These are phyloP conservation scores for Aphanomyces cochlioides DNA, from an alignment of 352 stramenopile genomes.

Conservation along the genomic window DNA sequence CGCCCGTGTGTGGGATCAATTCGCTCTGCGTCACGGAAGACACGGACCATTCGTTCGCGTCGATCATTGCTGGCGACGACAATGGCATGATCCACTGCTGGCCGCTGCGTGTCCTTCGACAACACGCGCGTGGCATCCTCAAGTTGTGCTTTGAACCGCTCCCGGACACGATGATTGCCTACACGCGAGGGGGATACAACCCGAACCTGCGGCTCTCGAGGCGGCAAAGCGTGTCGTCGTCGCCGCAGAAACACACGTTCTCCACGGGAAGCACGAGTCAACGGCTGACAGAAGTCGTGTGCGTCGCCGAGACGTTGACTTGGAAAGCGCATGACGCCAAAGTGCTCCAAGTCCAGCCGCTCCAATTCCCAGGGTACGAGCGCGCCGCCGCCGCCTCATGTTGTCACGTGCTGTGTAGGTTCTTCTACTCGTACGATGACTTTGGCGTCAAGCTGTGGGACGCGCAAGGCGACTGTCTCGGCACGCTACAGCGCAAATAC, in stretches of 20 bases:
- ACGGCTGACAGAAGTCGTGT: conserved; percentile 18
- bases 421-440: conserved; percentile 52
- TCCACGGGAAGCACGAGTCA: background rate
- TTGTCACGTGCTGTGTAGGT: conserved; percentile 27
- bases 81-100: conserved; percentile 15
- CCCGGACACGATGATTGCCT: conserved; percentile 24
- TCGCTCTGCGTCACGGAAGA: conserved; percentile 36
- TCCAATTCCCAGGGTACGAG: conserved; percentile 38
- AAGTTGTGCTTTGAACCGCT: conserved; percentile 26
- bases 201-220: conserved; percentile 14
- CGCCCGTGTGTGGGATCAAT: conserved; percentile 17
- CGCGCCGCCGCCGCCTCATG: background rate
- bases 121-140: conserved; percentile 13
- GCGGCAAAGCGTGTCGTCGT: background rate
- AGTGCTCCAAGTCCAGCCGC: conserved; percentile 39
- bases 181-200: conserved; percentile 27
- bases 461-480: conserved; percentile 38
- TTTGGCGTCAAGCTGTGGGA: conserved; percentile 54
- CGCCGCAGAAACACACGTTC: background rate
- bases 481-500: conserved; percentile 39
- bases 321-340: conserved; percentile 46
- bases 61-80: conserved; percentile 17
- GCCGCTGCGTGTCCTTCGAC: conserved; percentile 6
- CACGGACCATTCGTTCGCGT: conserved; percentile 3
- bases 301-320: conserved; percentile 35